Conservation (phyloP, 2,329 filamentous ascomycete species). For the Achaetomium macrosporum region DNA sequence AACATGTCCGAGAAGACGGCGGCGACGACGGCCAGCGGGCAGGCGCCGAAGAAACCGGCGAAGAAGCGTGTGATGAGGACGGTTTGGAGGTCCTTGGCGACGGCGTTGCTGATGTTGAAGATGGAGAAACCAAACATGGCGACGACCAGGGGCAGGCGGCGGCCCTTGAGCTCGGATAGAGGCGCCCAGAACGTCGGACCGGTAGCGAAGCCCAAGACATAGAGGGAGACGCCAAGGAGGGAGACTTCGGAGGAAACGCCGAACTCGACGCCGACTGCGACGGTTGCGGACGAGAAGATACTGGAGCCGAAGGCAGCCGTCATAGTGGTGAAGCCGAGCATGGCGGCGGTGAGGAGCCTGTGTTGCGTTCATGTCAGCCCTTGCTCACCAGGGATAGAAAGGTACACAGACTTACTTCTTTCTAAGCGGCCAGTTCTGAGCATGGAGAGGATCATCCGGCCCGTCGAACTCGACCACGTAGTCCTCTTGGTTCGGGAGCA, state of each 20-base stretch:
- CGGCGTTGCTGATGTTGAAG: constrained; percentile 59
- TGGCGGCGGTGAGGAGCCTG: constrained; percentile 56
- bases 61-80: constrained; percentile 70
- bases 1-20: constrained; percentile 70
- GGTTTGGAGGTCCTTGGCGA: constrained; percentile 61
- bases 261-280: constrained; percentile 51
- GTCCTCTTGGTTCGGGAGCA: constrained; percentile 62
- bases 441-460: constrained; percentile 73
- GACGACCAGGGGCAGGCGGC: constrained; percentile 55
- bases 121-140: constrained; percentile 65
- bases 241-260: constrained; percentile 57
- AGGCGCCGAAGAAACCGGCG: constrained; percentile 64
- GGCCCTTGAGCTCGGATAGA: constrained; percentile 64
- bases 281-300: constrained; percentile 65
- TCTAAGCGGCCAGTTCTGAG: constrained; percentile 76
- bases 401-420: constrained; percentile 60
- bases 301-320: constrained; percentile 66
- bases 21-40: constrained; percentile 61
- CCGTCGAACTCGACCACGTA: constrained; percentile 85
- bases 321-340: constrained; percentile 69
- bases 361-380: neutral
- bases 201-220: constrained; percentile 62
- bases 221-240: constrained; percentile 60
- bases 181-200: constrained; percentile 65
- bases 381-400: neutral